Base-by-base conservation (phyloP, 352 stramenopile species). In the Thalassiosira hispida region DNA sequence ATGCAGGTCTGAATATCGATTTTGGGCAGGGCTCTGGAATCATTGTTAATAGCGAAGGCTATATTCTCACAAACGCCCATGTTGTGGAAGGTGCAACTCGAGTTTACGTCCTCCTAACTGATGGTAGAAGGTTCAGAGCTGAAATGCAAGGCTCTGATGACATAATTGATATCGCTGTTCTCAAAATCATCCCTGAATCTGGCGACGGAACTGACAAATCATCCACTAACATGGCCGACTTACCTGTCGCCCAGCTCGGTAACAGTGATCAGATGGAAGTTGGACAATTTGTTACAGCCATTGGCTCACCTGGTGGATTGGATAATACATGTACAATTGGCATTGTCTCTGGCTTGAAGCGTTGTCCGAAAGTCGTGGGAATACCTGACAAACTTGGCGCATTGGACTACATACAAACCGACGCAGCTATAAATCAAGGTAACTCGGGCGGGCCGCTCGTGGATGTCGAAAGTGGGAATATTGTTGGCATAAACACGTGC, bases 21-120 rank as follows among this genome's bases (percentile, higher is more conserved):
- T 87, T 91, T 75, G 89, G 89, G 4, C 84, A 92, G 67, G 93
- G 93, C 29, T 95, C 86, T 22, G 93, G 93, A 40, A 73, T 96
- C 9, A 94, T 96, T 35, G 91, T 94, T 40, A 90, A 83, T 38
- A 71, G 79, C 9, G 88, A 96, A 55, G 92, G 91, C 11, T 90
- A 93, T 42, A 90, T 96, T 62, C 53, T 96, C 14, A 96, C 93
- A 7, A 96, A 96, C 76, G 91, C 91, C 5, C 93, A 96, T 83
- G 93, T 96, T 18, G 85, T 96, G 16, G 81, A 95, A 60, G 85
- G 88, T 53, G 87, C 90, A 11, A 90, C 65, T 22, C 87, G 89
- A 60, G 85, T 95, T 1, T 89, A 70, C 23, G 55, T 88, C 7
- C 60, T 76, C 33, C 66, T 95, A 12, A 93, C 90, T 5, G 90